Evolutionary conservation across 1,284 basidiomycete genomes (phyloP).

Genomic region (Uromyces viciae-fabae): DNA sequence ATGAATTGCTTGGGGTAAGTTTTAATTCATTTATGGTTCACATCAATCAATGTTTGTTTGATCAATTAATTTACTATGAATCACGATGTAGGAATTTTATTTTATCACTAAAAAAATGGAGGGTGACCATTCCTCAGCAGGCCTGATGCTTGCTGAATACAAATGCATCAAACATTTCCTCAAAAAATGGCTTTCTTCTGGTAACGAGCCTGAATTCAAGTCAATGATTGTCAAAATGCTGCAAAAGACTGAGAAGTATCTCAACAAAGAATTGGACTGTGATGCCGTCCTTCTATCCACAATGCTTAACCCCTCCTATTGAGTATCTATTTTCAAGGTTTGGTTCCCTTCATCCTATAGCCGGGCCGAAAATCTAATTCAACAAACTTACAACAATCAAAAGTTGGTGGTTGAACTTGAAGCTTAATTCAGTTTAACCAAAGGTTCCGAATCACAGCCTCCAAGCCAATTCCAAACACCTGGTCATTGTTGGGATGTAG

Average conservation of each 20-base stretch:
- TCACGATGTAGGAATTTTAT: neutral
- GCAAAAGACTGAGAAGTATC: neutral
- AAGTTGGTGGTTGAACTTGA: neutral
- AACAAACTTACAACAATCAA: neutral
- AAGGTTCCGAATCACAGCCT: neutral
- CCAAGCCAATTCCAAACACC: too few species aligned
- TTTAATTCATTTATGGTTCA: neutral
- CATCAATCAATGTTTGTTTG: neutral
- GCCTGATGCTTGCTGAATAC: neutral
- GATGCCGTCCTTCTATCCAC: neutral
- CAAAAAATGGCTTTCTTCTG: too few species aligned
- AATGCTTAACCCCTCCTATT: neutral
- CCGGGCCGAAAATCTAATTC: neutral
- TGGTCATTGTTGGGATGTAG: too few species aligned
- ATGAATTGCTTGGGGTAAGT: neutral
- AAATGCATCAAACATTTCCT: neutral
- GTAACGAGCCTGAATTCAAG: neutral
- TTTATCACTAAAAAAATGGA: neutral
- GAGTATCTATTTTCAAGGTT: neutral
- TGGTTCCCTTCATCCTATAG: neutral
- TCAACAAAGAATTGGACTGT: neutral
- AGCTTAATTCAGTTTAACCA: neutral
- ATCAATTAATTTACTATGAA: neutral
- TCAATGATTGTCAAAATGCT: neutral
- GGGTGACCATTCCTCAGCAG: neutral